Base-by-base conservation (phyloP, 768 basidiomycete genomes). In the Leccinum longicurvipes region DNA sequence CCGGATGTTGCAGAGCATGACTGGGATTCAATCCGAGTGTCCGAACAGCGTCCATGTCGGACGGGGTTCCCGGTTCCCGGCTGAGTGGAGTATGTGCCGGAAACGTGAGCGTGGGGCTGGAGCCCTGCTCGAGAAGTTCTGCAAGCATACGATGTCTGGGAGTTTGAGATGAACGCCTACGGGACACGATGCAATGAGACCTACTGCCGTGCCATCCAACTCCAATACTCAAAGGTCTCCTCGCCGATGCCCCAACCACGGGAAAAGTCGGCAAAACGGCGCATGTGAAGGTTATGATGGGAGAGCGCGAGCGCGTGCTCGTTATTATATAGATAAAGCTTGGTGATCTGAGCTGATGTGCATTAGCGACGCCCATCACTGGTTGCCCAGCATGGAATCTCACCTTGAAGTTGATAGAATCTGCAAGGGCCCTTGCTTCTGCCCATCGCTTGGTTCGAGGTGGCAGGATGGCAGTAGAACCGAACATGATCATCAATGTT, bases 381-480 rank as follows among this genome's bases (percentile, higher is more conserved):
- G 14, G 14, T 57, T 28, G 8, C 2, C 2, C 12, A 8, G 15
- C 24, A 24, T 15, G 14, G 1, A 36, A 9, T 57, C 73, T 54
- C 58, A 91, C 94, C 77, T 97, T 95, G 67, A 97, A 77, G 56
- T 87, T 91, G 58, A 98, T 86, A 60, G 92, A 91, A 67, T 99
- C 97, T 0, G 92, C 93, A 2, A 98, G 79, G 2, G 98, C 97
- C 70, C 95, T 97, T 3, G 96, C 96, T 71, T 99, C 97, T 15
- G 95, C 94, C 96, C 96, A 98, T 28, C 96, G 81, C 68, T 98
- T 99, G 2, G 94, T 98, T 9, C 96, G 83, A 6, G 94, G 93
- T 1, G 91, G 91, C 8, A 97, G 74, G 49, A 91, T 88, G 5
- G 85, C 85, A 2, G 88, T 89, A 7, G 92, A 93, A 3, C 86